Conservation (phyloP, 1,284 basidiomycete genomes). For the Flammula alnicola region DNA sequence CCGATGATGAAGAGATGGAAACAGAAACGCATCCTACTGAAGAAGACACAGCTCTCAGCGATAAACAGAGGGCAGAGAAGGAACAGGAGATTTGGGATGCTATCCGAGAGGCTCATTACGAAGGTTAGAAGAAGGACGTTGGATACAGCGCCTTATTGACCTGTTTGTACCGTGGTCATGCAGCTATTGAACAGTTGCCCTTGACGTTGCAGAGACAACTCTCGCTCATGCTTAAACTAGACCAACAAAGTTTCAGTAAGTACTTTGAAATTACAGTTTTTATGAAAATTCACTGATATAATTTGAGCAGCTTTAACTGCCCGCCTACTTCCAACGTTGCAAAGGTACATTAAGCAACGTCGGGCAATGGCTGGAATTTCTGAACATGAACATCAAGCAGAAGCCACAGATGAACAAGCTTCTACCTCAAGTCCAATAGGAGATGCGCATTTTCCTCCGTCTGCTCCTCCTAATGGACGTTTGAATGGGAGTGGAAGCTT, state of each 20-base stretch:
- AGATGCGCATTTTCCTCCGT: neutral
- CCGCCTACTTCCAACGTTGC: conserved; percentile 45
- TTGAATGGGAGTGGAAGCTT: neutral
- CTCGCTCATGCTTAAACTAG: conserved; percentile 80
- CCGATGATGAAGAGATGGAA: conserved; percentile 35
- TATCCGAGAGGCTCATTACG: conserved; percentile 80
- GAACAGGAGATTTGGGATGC: conserved; percentile 75
- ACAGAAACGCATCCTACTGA: conserved; percentile 5
- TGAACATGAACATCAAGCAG: conserved; percentile 6
- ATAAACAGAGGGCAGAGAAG: conserved; percentile 43
- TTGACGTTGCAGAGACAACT: conserved; percentile 83
- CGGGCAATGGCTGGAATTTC: conserved; percentile 18
- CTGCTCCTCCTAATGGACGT: conserved; percentile 1
- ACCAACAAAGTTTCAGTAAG: conserved; percentile 73
- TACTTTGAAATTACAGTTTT: neutral
- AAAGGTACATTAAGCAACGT: conserved; percentile 48
- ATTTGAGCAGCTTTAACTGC: conserved; percentile 41
- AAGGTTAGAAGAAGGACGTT: conserved; percentile 49
- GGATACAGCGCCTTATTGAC: conserved; percentile 3
- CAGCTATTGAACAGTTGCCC: conserved; percentile 87
- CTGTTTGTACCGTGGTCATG: neutral
- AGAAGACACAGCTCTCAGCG: conserved; percentile 21
- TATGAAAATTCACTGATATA: neutral
- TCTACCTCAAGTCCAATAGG: neutral
- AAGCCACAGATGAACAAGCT: neutral